phyloP scores from a whole-genome alignment of 2,329 filamentous ascomycete species.

The Grosmannia penicillata region DNA sequence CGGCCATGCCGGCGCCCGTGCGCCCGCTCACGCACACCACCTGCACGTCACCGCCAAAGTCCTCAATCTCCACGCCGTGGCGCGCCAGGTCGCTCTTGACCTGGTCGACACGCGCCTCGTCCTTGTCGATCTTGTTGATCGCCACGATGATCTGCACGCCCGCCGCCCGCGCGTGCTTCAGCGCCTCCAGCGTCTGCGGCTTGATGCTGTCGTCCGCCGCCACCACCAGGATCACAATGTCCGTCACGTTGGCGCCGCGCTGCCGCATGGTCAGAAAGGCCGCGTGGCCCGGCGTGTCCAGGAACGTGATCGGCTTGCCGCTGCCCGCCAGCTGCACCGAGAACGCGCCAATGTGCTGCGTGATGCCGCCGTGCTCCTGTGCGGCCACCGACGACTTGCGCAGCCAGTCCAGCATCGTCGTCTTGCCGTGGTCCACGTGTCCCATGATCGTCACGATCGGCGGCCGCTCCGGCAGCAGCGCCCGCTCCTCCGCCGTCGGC shows the following conservation, averaged over 20 bases:
- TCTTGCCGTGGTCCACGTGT: conserved; percentile 97
- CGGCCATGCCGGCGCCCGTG: conserved; percentile 80
- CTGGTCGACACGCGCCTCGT: conserved; percentile 61
- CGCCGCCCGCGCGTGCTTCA: conserved; percentile 79
- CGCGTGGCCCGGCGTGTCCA: conserved; percentile 92
- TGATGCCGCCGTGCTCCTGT: conserved; percentile 90
- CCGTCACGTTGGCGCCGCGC: conserved; percentile 86
- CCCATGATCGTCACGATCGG: conserved; percentile 99
- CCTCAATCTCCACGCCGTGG: conserved; percentile 81
- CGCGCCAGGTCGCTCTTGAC: conserved; percentile 79
- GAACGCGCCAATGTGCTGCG: conserved; percentile 96
- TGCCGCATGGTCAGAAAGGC: conserved; percentile 94
- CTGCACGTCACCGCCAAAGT: conserved; percentile 88
- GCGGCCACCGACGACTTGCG: conserved; percentile 86
- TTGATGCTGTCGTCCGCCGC: conserved; percentile 96
- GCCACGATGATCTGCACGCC: conserved; percentile 94
- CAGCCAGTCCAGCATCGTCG: conserved; percentile 84
- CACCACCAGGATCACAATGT: conserved; percentile 91
- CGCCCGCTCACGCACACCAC: conserved; percentile 85
- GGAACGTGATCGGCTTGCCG: conserved; percentile 85
- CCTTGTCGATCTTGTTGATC: conserved; percentile 93
- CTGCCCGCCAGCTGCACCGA: conserved; percentile 75
- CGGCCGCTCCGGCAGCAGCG: conserved; percentile 56
- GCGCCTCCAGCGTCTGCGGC: conserved; percentile 88
- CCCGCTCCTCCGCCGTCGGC: conserved; percentile 53